phyloP scores from a whole-genome alignment of 192 early-diverging fungal genomes.

The Gigaspora rosea region DNA sequence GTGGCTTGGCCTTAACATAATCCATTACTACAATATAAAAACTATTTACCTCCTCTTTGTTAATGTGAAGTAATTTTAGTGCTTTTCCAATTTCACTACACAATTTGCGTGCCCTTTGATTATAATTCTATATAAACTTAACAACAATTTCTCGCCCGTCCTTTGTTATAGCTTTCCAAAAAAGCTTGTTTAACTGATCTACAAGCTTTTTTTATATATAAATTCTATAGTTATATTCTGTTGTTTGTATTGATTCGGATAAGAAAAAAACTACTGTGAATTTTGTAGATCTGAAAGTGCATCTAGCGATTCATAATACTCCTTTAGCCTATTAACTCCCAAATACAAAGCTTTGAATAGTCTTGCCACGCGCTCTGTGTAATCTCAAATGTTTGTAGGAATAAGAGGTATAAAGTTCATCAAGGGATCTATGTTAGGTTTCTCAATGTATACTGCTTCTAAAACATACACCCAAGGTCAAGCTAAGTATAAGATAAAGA shows the following conservation, averaged over 20 bases:
- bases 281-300: background rate
- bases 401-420: too few species aligned
- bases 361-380: background rate
- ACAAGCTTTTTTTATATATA: conserved; percentile 1
- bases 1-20: background rate
- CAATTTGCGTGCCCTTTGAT: background rate
- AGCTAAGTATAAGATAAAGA: too few species aligned
- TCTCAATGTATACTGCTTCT: too few species aligned
- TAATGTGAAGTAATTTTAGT: background rate
- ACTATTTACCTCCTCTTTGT: background rate
- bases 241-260: background rate
- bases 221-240: background rate
- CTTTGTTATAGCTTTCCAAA: background rate
- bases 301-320: conserved; percentile 4
- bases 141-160: background rate
- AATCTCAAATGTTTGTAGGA: too few species aligned
- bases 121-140: background rate
- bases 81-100: conserved; percentile 7
- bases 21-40: conserved; percentile 2
- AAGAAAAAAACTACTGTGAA: background rate
- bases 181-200: conserved; percentile 5
- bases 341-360: background rate
- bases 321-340: background rate
- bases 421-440: too few species aligned
- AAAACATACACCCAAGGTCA: too few species aligned